A percentile compares a stretch with the other conserved stretches of the same genome.
Evolutionary conservation across 2,329 filamentous ascomycete species (phyloP).

Genomic region (Fusarium torulosum): DNA sequence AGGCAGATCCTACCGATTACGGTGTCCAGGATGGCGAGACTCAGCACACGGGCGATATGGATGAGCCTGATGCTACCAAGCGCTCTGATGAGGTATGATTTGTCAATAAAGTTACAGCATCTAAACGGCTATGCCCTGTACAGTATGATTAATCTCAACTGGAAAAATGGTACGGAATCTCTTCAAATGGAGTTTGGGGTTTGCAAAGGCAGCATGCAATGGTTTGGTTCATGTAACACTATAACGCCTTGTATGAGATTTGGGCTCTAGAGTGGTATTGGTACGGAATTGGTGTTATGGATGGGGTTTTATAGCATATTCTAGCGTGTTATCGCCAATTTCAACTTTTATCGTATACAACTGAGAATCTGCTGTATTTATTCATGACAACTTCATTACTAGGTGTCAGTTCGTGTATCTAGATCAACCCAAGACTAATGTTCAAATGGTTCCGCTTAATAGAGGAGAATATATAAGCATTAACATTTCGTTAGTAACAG

Average conservation of each 20-base stretch:
- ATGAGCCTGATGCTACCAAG: slow-evolving; percentile 1
- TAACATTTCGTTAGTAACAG: no score
- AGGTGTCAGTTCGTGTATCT: no score
- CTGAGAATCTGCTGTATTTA: background rate
- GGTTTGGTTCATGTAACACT: background rate
- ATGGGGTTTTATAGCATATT: no score
- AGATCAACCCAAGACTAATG: no score
- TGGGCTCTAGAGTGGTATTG: background rate
- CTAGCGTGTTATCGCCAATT: no score
- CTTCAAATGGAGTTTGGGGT: slow-evolving; percentile 1
- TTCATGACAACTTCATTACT: no score
- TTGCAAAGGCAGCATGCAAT: background rate
- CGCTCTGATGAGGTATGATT: slow-evolving; percentile 5
- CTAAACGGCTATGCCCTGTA: background rate
- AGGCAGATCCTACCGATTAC: slow-evolving; percentile 38
- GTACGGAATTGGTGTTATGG: no score
- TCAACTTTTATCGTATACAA: background rate
- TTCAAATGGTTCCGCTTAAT: no score
- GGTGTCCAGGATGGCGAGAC: slow-evolving; percentile 31
- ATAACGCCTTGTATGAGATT: background rate
- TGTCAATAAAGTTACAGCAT: background rate
- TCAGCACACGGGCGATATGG: slow-evolving; percentile 17
- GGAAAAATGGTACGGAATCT: background rate
- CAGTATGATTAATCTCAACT: background rate
- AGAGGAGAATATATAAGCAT: background rate